Evolutionary conservation across 2,329 filamentous ascomycete species (phyloP).

Genomic region (Xylariomycetidae sp.): DNA sequence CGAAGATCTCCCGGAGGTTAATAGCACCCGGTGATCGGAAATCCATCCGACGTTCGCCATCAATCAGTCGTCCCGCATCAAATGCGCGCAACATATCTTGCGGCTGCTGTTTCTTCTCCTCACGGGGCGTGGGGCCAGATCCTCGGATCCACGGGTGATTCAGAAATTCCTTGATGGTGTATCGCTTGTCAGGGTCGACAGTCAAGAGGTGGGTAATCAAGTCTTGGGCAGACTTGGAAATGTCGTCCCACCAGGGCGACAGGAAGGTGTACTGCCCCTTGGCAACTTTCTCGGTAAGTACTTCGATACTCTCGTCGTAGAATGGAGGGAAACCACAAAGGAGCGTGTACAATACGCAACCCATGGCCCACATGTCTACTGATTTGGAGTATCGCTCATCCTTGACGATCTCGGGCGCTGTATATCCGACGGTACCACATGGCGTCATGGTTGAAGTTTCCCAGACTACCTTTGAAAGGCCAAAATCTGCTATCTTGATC

Average conservation of each 20-base stretch:
- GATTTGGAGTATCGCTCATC: slow-evolving; percentile 98
- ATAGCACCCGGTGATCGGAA: slow-evolving; percentile 94
- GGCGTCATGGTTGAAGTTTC: slow-evolving; percentile 98
- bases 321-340: slow-evolving; percentile 98
- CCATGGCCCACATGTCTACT: slow-evolving; percentile 98
- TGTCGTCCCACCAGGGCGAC: slow-evolving; percentile 99
- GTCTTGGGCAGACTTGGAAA: slow-evolving; percentile 91
- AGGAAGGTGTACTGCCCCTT: slow-evolving; percentile 96
- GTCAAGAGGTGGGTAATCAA: slow-evolving; percentile 89
- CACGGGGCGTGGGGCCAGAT: slow-evolving; percentile 51
- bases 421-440: slow-evolving; percentile 98
- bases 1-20: slow-evolving; percentile 94
- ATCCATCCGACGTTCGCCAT: slow-evolving; percentile 69
- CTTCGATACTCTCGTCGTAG: slow-evolving; percentile 96
- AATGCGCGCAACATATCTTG: slow-evolving; percentile 50
- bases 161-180: slow-evolving; percentile 88
- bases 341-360: slow-evolving; percentile 93
- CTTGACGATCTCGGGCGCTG: slow-evolving; percentile 96
- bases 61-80: slow-evolving; percentile 48
- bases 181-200: slow-evolving; percentile 92
- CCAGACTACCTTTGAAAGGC: slow-evolving; percentile 96
- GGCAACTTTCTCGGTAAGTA: slow-evolving; percentile 95
- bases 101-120: slow-evolving; percentile 51
- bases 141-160: slow-evolving; percentile 89
- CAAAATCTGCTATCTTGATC: slow-evolving; percentile 98